Base-by-base conservation (phyloP, 148 eudicot genomes). In the Rhododendron ferrugineum region DNA sequence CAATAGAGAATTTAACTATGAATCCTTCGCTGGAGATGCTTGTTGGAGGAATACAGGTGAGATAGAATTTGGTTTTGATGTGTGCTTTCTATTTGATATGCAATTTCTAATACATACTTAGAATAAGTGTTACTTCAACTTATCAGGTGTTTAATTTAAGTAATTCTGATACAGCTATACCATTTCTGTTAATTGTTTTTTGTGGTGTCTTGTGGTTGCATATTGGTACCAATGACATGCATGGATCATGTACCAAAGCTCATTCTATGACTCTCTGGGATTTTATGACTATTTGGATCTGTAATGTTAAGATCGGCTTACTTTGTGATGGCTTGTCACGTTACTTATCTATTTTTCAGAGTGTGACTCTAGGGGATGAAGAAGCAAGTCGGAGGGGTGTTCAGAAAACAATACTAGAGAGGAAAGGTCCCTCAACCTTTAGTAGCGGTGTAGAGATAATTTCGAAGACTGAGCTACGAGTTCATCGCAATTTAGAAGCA, bases 11-110 rank as follows among this genome's bases (percentile, higher is more conserved):
- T 85, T 89, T 96, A 89, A 91, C 94, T 80, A 91, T 91, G 92
- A 96, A 96, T 91, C 99, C 99, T 86, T 93, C 96, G 36, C 75
- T 96, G 84, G 99, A 96, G 88, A 96, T 96, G 98, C 99, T 96
- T 85, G 96, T 96, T 84, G 99, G 99, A 82, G 99, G 97, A 91
- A 89, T 96, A 89, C 99, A 96, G 93, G 99, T 96, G 75, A 86
- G 83, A 62, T 26, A 28, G 32, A 54, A 75, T 64, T 0, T 47
- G 46, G 40, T 32, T 66, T 40, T 18, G 20, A 30, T 78, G 47
- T 42, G 46, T 11, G 82, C 1, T 9, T 40, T 7, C 20, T 13
- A 28, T 34, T 54, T 30, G 36, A 80, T 16, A 32, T 36, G 22
- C 82, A 58, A n/a, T 58, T 36, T 60, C 83, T 30, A 30, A 22